A percentile compares a stretch with the other conserved stretches of the same genome.
Conservation (phyloP, 106 monocot species). For the Vanilla planifolia region DNA sequence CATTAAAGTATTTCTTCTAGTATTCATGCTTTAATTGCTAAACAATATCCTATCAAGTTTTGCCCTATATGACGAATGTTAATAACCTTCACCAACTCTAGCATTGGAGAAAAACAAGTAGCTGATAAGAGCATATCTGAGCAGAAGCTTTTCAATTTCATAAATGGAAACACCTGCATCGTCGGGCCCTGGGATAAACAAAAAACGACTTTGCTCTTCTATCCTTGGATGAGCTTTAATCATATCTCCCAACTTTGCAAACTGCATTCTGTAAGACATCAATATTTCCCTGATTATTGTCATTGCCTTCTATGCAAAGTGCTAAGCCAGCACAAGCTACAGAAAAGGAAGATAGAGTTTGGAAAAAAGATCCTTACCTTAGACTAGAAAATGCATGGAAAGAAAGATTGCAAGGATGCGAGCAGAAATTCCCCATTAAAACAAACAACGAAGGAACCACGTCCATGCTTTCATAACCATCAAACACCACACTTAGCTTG, state of each 20-base stretch:
- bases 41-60: too few species aligned
- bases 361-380: too few species aligned
- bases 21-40: too few species aligned
- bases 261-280: slow-evolving; percentile 51
- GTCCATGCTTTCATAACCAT: slow-evolving; percentile 90
- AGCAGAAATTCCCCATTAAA: slow-evolving; percentile 96
- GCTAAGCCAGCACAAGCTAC: not conserved
- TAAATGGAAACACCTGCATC: too few species aligned
- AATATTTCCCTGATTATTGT: not conserved
- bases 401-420: slow-evolving; percentile 84
- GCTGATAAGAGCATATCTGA: too few species aligned
- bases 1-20: too few species aligned
- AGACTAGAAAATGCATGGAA: slow-evolving; percentile 78
- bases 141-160: not conserved
- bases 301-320: not conserved
- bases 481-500: slow-evolving; percentile 70
- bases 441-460: slow-evolving; percentile 95
- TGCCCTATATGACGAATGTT: too few species aligned
- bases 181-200: slow-evolving; percentile 94
- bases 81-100: too few species aligned
- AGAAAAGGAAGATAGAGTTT: not conserved
- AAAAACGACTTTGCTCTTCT: slow-evolving; percentile 78
- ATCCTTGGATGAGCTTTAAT: slow-evolving; percentile 63
- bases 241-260: slow-evolving; percentile 88
- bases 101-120: too few species aligned